Evolutionary conservation across 108 stramenopile species (phyloP).

Genomic region (Fistulifera pelliculosa): DNA sequence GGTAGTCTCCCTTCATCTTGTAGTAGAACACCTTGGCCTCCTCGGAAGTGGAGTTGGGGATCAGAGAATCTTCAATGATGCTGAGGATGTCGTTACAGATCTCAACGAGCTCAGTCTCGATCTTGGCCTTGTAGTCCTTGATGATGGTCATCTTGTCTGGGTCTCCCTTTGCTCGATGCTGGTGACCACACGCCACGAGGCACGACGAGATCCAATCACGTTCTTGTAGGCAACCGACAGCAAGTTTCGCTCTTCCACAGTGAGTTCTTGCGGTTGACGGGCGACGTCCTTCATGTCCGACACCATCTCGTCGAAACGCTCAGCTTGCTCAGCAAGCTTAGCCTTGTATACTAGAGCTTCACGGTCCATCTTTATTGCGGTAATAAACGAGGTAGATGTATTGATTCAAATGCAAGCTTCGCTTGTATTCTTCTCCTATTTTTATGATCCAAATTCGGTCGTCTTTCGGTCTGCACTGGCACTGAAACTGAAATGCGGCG

Average conservation of each 20-base stretch:
- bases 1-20: constrained; percentile 99
- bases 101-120: constrained; percentile 89
- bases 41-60: constrained; percentile 95
- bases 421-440: too few relatives aligned
- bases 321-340: constrained; percentile 99
- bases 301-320: constrained; percentile 96
- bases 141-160: constrained; percentile 91
- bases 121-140: constrained; percentile 97
- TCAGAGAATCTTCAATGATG: constrained; percentile 95
- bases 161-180: constrained; percentile 98
- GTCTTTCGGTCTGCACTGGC: too few relatives aligned
- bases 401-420: too few relatives aligned
- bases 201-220: constrained; percentile 98
- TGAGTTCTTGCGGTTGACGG: constrained; percentile 93
- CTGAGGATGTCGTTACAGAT: constrained; percentile 97
- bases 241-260: constrained; percentile 99
- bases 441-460: too few relatives aligned
- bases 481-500: too few relatives aligned
- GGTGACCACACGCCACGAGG: constrained; percentile 99
- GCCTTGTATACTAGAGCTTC: constrained; percentile 95
- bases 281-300: constrained; percentile 98
- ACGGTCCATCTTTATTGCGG: constrained; percentile 68
- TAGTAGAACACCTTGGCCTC: constrained; percentile 99
- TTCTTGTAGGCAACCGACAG: constrained; percentile 98
- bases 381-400: too few relatives aligned